A percentile compares a stretch with the other conserved stretches of the same genome.
Evolutionary conservation across 2,329 filamentous ascomycete genomes (phyloP).

Genomic region (Fonsecaea pedrosoi): DNA sequence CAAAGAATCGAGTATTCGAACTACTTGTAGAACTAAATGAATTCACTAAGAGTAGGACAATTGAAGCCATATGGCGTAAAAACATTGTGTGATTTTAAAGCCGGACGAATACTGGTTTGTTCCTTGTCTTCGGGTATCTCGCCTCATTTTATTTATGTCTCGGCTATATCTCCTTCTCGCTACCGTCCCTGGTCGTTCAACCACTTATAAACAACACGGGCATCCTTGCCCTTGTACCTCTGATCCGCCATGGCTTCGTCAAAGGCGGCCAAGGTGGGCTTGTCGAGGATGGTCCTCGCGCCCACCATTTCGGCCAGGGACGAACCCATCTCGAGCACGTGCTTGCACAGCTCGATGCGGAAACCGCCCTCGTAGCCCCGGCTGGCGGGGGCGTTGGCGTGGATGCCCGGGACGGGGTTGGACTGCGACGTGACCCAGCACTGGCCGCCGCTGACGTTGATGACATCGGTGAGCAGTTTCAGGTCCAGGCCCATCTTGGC

Average conservation of each 20-base stretch:
- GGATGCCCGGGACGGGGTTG: slow-evolving; percentile 49
- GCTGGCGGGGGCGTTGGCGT: slow-evolving; percentile 49
- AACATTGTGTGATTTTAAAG: background rate
- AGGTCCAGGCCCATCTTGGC: slow-evolving; percentile 41
- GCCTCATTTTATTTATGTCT: slow-evolving; percentile 10
- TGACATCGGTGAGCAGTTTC: slow-evolving; percentile 42
- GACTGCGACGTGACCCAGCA: slow-evolving; percentile 42
- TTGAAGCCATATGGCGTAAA: background rate
- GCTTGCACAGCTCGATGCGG: slow-evolving; percentile 65
- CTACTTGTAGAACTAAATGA: background rate
- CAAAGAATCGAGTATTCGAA: background rate
- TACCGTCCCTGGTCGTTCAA: slow-evolving; percentile 50
- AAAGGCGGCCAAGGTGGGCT: slow-evolving; percentile 60
- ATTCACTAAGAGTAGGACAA: background rate
- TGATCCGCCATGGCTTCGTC: slow-evolving; percentile 59
- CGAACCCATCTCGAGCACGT: slow-evolving; percentile 63
- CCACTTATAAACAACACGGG: slow-evolving; percentile 64
- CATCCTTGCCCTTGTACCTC: slow-evolving; percentile 62
- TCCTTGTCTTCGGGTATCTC: background rate
- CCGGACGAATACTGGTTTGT: background rate
- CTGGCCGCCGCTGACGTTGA: slow-evolving; percentile 40
- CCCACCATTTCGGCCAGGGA: slow-evolving; percentile 62
- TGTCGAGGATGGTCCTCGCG: slow-evolving; percentile 58
- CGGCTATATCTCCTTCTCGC: slow-evolving; percentile 8
- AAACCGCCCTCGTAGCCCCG: slow-evolving; percentile 53